These are phyloP conservation scores for Botryotinia convoluta DNA, from an alignment of 2,329 filamentous ascomycete genomes.

Conservation along the genomic window DNA sequence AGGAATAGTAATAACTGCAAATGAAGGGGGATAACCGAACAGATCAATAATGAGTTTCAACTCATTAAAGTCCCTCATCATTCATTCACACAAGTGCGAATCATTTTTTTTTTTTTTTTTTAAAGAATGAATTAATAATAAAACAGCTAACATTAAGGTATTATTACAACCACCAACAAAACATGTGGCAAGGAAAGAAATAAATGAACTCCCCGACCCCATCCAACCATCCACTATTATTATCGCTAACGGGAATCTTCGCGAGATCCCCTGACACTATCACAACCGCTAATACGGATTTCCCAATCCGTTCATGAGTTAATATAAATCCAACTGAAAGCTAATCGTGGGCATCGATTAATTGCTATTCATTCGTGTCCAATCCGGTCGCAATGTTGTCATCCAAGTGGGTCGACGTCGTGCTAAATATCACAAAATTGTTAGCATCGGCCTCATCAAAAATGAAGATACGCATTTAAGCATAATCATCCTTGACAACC, in stretches of 20 bases:
- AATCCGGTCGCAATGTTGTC: background rate
- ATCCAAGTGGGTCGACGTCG: background rate
- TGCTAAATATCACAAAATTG: background rate
- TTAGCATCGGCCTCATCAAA: background rate
- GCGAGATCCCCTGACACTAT: background rate
- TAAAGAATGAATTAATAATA: too few species aligned
- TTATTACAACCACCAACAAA: background rate
- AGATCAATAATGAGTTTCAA: too few species aligned
- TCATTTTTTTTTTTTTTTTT: too few species aligned
- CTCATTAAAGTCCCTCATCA: too few species aligned
- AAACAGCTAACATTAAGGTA: background rate
- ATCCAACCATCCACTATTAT: background rate
- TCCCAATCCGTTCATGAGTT: background rate
- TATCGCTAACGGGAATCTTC: background rate
- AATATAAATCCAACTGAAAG: background rate
- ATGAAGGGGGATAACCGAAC: too few species aligned
- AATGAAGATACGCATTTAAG: slow-evolving; percentile 4
- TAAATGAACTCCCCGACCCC: background rate
- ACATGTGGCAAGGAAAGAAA: background rate
- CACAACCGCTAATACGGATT: background rate
- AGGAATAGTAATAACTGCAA: too few species aligned
- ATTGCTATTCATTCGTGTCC: background rate
- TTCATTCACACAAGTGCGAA: too few species aligned
- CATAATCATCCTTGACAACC: slow-evolving; percentile 18
- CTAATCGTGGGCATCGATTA: background rate